Percentiles rank a stretch among this genome's conserved stretches.
Conservation (phyloP, 371 early-diverging fungal genomes). For the Umbelopsis sp. region DNA sequence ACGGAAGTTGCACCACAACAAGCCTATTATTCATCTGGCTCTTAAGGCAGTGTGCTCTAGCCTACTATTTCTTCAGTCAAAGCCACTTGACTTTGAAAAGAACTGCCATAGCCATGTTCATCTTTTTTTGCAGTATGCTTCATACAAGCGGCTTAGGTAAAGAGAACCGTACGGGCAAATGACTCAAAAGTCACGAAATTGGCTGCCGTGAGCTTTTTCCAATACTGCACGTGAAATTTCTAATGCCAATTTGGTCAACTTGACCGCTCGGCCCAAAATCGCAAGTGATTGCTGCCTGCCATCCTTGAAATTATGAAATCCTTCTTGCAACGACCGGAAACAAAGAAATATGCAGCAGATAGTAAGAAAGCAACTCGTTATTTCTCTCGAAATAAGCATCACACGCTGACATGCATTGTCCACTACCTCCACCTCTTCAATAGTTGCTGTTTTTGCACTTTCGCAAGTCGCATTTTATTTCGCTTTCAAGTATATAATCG, state of each 20-base stretch:
- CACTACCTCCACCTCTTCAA: background rate
- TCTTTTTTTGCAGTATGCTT: too few species aligned
- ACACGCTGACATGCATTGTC: background rate
- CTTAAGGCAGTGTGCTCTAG: too few species aligned
- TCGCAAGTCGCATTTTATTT: conserved; percentile 86
- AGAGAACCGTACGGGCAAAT: too few species aligned
- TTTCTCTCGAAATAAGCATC: background rate
- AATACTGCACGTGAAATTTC: conserved; percentile 11
- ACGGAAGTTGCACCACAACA: too few species aligned
- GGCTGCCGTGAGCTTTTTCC: background rate
- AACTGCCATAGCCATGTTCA: too few species aligned
- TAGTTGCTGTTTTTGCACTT: conserved; percentile 77
- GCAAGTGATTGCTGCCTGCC: background rate
- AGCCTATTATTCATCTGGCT: too few species aligned
- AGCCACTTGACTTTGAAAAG: too few species aligned
- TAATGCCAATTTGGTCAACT: background rate
- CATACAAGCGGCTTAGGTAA: too few species aligned
- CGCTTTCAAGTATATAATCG: conserved; percentile 81
- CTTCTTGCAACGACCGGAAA: conserved; percentile 58
- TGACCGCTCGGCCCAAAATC: too few species aligned
- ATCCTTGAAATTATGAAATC: conserved; percentile 36
- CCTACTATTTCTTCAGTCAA: too few species aligned
- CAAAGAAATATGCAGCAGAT: conserved; percentile 69
- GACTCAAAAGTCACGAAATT: background rate
- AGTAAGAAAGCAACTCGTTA: conserved; percentile 32